Percentiles rank a stretch among this genome's conserved stretches.
Conservation (phyloP, 495 filamentous ascomycete species). For the Hypoxylon trugodes region DNA sequence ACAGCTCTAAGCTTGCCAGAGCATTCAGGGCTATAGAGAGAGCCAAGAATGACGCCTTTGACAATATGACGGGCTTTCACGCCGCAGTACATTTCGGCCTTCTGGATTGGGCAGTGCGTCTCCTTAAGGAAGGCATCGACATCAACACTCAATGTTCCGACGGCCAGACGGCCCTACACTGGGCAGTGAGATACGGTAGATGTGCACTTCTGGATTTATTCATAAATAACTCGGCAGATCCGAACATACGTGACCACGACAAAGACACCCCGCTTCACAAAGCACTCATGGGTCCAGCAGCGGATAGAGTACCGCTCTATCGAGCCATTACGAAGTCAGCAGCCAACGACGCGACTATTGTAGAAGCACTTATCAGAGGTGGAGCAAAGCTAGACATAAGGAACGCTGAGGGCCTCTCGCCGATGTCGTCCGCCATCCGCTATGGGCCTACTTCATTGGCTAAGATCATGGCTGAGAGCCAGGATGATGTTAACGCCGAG, state of each 20-base stretch:
- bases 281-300: neutral
- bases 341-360: neutral
- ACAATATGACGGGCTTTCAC: neutral
- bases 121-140: neutral
- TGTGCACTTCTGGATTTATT: neutral
- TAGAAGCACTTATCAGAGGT: neutral
- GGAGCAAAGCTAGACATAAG: neutral
- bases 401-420: neutral
- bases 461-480: neutral
- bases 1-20: neutral
- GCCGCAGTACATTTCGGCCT: neutral
- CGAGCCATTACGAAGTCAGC: neutral
- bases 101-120: neutral
- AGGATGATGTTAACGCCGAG: slow-evolving; percentile 1
- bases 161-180: neutral
- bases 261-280: neutral
- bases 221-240: neutral
- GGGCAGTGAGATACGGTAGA: neutral
- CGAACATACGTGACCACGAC: neutral
- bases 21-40: neutral
- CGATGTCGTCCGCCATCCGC: neutral
- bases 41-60: neutral
- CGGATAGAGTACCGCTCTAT: too few relatives aligned
- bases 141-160: neutral
- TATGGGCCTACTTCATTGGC: neutral